Percentiles rank a stretch among this genome's conserved stretches.
Conservation (phyloP, 2,329 filamentous ascomycete species). For the Byssothecium circinans region DNA sequence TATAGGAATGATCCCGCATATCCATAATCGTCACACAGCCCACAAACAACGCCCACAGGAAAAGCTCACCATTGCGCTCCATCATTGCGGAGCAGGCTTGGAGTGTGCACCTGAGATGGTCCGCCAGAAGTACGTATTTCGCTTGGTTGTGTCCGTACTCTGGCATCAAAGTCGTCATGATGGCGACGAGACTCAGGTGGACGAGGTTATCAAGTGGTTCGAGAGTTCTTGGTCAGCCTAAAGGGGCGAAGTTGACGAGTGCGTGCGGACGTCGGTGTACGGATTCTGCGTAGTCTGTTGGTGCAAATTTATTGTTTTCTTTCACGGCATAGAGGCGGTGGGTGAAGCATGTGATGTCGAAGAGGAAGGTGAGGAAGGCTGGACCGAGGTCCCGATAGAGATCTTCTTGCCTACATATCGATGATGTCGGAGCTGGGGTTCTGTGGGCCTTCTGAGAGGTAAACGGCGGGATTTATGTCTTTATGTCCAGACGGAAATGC, state of each 20-base stretch:
- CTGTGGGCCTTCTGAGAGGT: too few relatives aligned
- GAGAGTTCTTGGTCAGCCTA: background rate
- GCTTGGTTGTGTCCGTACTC: slow-evolving; percentile 9
- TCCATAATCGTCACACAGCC: slow-evolving; percentile 4
- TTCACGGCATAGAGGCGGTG: slow-evolving; percentile 1
- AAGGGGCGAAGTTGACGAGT: slow-evolving; percentile 5
- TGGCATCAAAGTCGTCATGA: slow-evolving; percentile 12
- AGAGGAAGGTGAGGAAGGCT: background rate
- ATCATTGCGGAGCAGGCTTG: background rate
- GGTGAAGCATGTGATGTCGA: slow-evolving; percentile 2
- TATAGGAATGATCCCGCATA: slow-evolving; percentile 1
- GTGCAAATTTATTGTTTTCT: slow-evolving; percentile 3
- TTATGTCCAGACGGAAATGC: slow-evolving; percentile 1
- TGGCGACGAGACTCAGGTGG: slow-evolving; percentile 8
- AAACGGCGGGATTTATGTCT: too few relatives aligned
- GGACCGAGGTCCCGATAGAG: background rate
- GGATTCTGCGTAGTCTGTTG: slow-evolving; percentile 8
- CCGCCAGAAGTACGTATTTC: slow-evolving; percentile 6
- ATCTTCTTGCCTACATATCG: background rate
- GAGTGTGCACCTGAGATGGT: slow-evolving; percentile 1
- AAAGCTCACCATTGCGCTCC: background rate
- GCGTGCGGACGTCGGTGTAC: slow-evolving; percentile 4
- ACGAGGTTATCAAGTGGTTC: slow-evolving; percentile 5
- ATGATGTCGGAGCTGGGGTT: too few relatives aligned
- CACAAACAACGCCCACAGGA: slow-evolving; percentile 11